These are phyloP conservation scores for Termitomyces heimii DNA, from an alignment of 768 basidiomycete species.

Conservation along the genomic window DNA sequence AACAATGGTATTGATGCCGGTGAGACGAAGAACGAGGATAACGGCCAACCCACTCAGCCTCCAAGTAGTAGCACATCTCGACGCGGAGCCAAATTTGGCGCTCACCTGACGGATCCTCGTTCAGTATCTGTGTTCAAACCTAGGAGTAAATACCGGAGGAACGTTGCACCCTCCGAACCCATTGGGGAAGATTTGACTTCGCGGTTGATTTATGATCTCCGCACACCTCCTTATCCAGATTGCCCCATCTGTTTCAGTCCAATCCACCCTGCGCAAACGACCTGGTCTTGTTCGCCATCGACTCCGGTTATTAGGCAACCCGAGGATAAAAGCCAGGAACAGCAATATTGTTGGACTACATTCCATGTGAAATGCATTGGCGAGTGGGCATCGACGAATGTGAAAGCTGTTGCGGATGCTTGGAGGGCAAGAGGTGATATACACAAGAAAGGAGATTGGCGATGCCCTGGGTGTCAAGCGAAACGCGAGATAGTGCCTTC, in stretches of 20 bases:
- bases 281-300: conserved; percentile 82
- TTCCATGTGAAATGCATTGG: conserved; percentile 90
- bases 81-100: conserved; percentile 30
- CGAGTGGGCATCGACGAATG: conserved; percentile 82
- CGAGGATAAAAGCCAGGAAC: conserved; percentile 23
- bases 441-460: conserved; percentile 71
- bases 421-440: conserved; percentile 65
- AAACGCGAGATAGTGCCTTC: conserved; percentile 62
- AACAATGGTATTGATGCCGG: not conserved
- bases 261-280: conserved; percentile 72
- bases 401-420: conserved; percentile 66
- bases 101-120: conserved; percentile 23
- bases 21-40: not conserved
- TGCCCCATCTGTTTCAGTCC: conserved; percentile 81
- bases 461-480: conserved; percentile 90
- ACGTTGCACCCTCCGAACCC: conserved; percentile 13
- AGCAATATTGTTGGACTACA: conserved; percentile 81
- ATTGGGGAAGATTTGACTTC: conserved; percentile 70
- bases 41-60: not conserved
- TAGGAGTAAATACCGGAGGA: not conserved
- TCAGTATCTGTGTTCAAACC: conserved; percentile 4
- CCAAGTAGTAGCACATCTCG: conserved; percentile 1
- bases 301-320: conserved; percentile 33
- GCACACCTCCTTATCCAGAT: conserved; percentile 68
- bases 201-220: conserved; percentile 57